These are phyloP conservation scores for Arachis hypogaea DNA, from an alignment of 306 rosid species.

Conservation along the genomic window DNA sequence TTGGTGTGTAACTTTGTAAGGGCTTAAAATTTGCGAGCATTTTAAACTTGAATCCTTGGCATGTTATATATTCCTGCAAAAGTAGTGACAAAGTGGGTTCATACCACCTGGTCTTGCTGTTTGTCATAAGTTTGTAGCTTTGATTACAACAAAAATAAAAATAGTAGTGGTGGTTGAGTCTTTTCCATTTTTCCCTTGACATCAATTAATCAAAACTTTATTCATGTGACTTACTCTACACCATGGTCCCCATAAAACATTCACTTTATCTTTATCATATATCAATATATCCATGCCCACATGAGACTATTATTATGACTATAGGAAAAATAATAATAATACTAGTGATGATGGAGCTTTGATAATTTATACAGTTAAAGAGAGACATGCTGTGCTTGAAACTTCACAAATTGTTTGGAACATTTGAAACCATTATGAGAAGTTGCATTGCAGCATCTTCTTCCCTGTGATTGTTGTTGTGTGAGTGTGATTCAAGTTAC, in stretches of 20 bases:
- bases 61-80: constrained; percentile 44
- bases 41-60: constrained; percentile 47
- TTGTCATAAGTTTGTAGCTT: constrained; percentile 45
- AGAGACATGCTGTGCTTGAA: neutral
- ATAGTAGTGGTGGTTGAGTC: constrained; percentile 32
- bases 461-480: too few species aligned
- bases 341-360: constrained; percentile 6
- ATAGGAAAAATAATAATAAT: neutral
- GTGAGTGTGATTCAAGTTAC: constrained; percentile 20
- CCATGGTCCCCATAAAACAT: constrained; percentile 42
- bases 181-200: constrained; percentile 36
- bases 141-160: constrained; percentile 38
- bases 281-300: constrained; percentile 30
- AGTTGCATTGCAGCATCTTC: neutral
- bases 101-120: constrained; percentile 51
- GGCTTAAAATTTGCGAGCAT: constrained; percentile 37
- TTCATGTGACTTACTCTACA: constrained; percentile 48
- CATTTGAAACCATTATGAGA: constrained; percentile 12
- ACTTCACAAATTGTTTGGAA: neutral
- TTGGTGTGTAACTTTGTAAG: constrained; percentile 37
- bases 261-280: constrained; percentile 40
- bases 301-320: constrained; percentile 14
- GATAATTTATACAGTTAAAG: constrained; percentile 1
- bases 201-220: constrained; percentile 49
- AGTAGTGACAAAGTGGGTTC: constrained; percentile 49